These are phyloP conservation scores for Lentinula raphanica DNA, from an alignment of 768 basidiomycete genomes.

Conservation along the genomic window DNA sequence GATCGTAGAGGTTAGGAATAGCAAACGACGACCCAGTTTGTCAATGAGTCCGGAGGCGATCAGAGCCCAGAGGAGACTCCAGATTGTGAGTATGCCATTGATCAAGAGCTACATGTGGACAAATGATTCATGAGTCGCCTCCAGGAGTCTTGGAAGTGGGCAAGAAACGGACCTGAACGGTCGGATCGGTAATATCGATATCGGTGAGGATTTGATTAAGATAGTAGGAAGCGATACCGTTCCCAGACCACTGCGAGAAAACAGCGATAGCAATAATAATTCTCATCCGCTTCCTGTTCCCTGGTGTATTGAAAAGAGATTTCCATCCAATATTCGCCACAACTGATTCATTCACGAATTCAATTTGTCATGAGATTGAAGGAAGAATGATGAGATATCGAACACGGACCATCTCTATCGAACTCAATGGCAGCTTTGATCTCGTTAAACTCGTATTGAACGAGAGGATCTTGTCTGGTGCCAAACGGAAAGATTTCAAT, in stretches of 20 bases:
- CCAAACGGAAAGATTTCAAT: not conserved
- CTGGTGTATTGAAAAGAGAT: constrained; percentile 43
- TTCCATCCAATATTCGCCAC: constrained; percentile 40
- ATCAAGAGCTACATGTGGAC: constrained; percentile 49
- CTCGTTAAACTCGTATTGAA: constrained; percentile 49
- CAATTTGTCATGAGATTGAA: not conserved
- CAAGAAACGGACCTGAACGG: constrained; percentile 21
- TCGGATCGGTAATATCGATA: constrained; percentile 29
- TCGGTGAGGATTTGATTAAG: constrained; percentile 16
- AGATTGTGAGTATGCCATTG: constrained; percentile 57
- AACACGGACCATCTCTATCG: constrained; percentile 40
- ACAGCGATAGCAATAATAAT: constrained; percentile 50
- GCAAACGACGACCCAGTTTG: constrained; percentile 42
- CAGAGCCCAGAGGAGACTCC: constrained; percentile 50
- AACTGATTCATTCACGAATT: constrained; percentile 18
- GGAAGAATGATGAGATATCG: not conserved
- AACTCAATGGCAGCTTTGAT: constrained; percentile 52
- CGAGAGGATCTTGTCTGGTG: constrained; percentile 36
- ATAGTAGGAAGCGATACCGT: constrained; percentile 56
- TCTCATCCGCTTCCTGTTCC: constrained; percentile 49
- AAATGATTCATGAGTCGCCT: not conserved
- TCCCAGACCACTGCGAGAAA: constrained; percentile 59
- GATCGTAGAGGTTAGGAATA: constrained; percentile 37
- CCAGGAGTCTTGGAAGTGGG: no score
- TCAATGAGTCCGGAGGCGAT: constrained; percentile 49